Evolutionary conservation across 352 stramenopile species (phyloP), one percentile per base, ranked within the genome.

Genomic region (Phytopythium ostracodes): DNA sequence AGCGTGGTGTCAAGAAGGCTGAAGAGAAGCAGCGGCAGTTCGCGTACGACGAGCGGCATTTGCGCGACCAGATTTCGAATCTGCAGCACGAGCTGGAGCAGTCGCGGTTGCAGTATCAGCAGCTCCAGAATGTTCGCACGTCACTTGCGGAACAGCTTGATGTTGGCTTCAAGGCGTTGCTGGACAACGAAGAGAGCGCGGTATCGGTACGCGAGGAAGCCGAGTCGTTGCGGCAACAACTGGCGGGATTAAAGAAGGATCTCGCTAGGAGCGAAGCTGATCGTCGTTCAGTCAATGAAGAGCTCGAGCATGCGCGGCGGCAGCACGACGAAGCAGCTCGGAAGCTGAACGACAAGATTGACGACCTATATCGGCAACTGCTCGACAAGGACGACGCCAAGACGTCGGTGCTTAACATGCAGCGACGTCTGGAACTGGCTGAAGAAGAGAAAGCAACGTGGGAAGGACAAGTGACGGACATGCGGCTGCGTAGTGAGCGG

Each of bases 111-210:
- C 78, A 82, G 60, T 91, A 87, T 59, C 71, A 87, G 61, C 69
- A 91, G 51, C 66, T 91, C 6, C 65, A 87, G 25, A 66, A 79
- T 27, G 83, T 75, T 18, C 71, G 70, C 2, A 75, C 73, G 0
- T 75, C 73, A 17, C 64, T 92, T 2, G 75, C 69, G 11, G 77
- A 89, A 17, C 74, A 89, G 44, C 74, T 92, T 7, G 80, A 92
- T 55, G 72, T 70, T 14, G 83, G 83, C 10, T 90, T 92, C 43
- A 87, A 90, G 53, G 79, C 88, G 46, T 56, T 92, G 5, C 50
- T 92, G 25, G 65, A 86, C 25, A 81, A 92, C 33, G 78, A 92
- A 62, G 68, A 87, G 24, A 81, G 70, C 31, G 80, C 77, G 29
- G 66, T 75, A 9, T 72, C 69, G 12, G 73, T 75, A 1, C 53